Percentiles rank a stretch among this genome's conserved stretches.
phyloP scores from a whole-genome alignment of 2,329 filamentous ascomycete genomes.

The Tolypocladium inflatum region DNA sequence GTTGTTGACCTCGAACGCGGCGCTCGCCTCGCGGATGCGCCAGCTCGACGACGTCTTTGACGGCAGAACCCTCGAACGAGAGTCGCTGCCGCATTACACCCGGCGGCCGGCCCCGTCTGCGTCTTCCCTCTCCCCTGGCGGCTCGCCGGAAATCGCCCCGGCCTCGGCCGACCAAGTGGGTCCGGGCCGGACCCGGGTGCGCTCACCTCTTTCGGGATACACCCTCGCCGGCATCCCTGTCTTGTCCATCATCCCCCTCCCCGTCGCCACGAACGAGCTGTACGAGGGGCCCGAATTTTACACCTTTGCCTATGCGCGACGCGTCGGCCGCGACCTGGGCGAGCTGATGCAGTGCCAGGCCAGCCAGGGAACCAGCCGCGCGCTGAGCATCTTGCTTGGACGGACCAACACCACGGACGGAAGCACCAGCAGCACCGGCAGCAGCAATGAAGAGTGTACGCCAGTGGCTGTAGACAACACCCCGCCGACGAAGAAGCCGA shows the following conservation, averaged over 20 bases:
- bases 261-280: constrained; percentile 19
- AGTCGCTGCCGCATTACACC: constrained; percentile 8
- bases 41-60: constrained; percentile 13
- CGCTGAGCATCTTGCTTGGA: constrained; percentile 9
- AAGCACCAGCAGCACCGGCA: constrained; percentile 6
- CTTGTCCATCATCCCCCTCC: constrained; percentile 21
- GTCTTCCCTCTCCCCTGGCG: neutral
- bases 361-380: constrained; percentile 11
- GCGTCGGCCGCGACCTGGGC: constrained; percentile 17
- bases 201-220: constrained; percentile 17
- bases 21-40: constrained; percentile 21
- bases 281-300: constrained; percentile 22
- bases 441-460: constrained; percentile 3
- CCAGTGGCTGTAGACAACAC: constrained; percentile 1
- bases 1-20: constrained; percentile 23
- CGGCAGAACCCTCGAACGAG: constrained; percentile 6
- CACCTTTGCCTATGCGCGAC: constrained; percentile 16
- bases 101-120: neutral
- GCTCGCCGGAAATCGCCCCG: constrained; percentile 3
- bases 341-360: constrained; percentile 12
- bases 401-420: constrained; percentile 1
- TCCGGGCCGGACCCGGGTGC: constrained; percentile 6
- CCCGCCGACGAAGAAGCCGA: neutral
- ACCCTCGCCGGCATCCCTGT: constrained; percentile 20
- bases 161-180: constrained; percentile 4